phyloP scores from a whole-genome alignment of 257 asterid genomes.

The Pogostemon cablin region DNA sequence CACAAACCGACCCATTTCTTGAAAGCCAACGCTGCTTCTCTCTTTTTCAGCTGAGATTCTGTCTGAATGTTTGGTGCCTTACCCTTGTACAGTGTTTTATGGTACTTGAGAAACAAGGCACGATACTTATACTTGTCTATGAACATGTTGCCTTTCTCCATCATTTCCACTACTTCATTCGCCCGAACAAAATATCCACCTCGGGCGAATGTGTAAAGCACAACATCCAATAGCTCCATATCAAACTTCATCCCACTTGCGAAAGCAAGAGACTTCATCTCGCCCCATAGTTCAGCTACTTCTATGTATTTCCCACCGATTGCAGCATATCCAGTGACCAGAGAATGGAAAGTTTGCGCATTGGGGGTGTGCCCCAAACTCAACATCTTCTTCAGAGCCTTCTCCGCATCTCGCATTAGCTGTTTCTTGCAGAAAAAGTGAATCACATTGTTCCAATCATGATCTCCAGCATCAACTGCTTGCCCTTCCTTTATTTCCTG shows the following conservation, averaged over 20 bases:
- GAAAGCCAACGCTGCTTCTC: constrained; percentile 76
- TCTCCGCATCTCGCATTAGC: constrained; percentile 89
- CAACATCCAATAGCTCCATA: constrained; percentile 76
- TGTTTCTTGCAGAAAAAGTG: constrained; percentile 91
- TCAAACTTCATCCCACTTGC: constrained; percentile 46
- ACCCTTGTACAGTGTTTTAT: constrained; percentile 68
- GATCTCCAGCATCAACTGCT: too few relatives aligned
- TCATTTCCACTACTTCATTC: constrained; percentile 75
- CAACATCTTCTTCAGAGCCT: constrained; percentile 89
- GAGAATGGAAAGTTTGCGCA: constrained; percentile 73
- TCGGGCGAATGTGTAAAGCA: constrained; percentile 84
- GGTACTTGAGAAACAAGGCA: constrained; percentile 33
- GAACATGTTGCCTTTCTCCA: constrained; percentile 78
- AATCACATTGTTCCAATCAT: too few relatives aligned
- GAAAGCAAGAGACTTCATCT: too few relatives aligned
- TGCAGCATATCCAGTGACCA: too few relatives aligned
- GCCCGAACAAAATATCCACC: constrained; percentile 88
- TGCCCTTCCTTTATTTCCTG: too few relatives aligned
- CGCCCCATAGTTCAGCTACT: too few relatives aligned
- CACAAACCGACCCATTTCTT: constrained; percentile 83
- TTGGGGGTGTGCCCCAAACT: constrained; percentile 74
- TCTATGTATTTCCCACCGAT: too few relatives aligned
- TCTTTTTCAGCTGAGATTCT: constrained; percentile 69
- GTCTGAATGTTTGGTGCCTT: constrained; percentile 81
- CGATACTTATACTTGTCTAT: constrained; percentile 88